These are phyloP conservation scores for Aspergillus sparsus DNA, from an alignment of 495 filamentous ascomycete genomes.

Conservation along the genomic window DNA sequence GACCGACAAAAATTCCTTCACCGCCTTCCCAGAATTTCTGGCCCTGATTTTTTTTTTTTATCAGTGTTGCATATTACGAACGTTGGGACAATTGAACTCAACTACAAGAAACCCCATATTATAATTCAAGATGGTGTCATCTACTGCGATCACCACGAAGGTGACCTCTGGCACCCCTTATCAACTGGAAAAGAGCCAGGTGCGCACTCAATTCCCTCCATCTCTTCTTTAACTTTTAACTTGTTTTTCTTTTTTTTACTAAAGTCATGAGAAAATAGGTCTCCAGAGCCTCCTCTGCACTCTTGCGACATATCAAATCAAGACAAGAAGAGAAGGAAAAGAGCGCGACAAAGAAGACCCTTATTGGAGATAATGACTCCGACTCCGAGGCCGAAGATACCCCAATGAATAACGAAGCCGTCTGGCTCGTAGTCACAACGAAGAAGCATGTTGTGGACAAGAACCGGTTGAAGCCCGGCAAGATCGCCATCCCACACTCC, in stretches of 20 bases:
- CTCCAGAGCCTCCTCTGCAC: constrained; percentile 76
- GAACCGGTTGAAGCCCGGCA: constrained; percentile 76
- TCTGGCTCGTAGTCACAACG: constrained; percentile 86
- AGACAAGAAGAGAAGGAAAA: constrained; percentile 58
- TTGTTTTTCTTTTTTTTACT: constrained; percentile 1
- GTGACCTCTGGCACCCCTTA: constrained; percentile 59
- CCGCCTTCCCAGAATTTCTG: constrained; percentile 5
- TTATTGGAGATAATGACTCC: constrained; percentile 63
- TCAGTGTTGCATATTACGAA: constrained; percentile 33
- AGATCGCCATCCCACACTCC: constrained; percentile 65
- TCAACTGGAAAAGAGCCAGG: constrained; percentile 65
- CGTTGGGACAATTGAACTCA: constrained; percentile 35
- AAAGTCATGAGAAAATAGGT: constrained; percentile 48
- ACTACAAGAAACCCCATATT: constrained; percentile 18
- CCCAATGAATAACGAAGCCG: constrained; percentile 57
- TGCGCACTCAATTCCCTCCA: constrained; percentile 29
- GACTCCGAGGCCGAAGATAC: constrained; percentile 48
- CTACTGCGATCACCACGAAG: constrained; percentile 53
- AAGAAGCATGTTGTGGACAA: constrained; percentile 83
- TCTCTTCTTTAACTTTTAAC: background rate
- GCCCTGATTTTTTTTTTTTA: constrained; percentile 36
- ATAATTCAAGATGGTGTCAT: constrained; percentile 44
- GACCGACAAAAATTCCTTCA: background rate
- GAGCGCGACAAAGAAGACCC: constrained; percentile 64
- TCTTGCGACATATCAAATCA: constrained; percentile 76